Evolutionary conservation across 352 stramenopile genomes (phyloP).

Genomic region (Thraustochytrium striatum): DNA sequence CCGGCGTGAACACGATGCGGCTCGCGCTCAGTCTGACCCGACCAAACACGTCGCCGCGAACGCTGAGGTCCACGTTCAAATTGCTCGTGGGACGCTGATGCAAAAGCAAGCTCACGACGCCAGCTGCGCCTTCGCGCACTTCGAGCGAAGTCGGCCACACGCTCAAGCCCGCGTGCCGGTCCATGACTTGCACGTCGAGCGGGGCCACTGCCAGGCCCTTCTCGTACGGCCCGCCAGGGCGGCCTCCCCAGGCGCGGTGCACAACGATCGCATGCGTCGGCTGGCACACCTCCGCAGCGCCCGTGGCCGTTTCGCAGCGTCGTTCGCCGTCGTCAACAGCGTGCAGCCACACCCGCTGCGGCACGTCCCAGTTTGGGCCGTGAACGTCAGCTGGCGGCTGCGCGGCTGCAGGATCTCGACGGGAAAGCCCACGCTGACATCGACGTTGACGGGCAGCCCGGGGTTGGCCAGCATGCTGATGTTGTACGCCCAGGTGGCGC

Average conservation of each 20-base stretch:
- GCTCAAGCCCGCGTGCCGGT: neutral
- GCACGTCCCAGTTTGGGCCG: conserved; percentile 31
- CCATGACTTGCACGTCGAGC: conserved; percentile 15
- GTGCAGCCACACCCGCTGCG: conserved; percentile 9
- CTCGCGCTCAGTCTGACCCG: conserved; percentile 14
- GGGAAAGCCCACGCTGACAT: conserved; percentile 1
- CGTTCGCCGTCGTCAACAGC: neutral
- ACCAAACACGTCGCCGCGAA: neutral
- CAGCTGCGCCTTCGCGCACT: neutral
- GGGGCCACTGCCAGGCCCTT: neutral
- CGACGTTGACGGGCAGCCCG: neutral
- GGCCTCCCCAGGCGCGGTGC: neutral
- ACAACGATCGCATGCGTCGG: neutral
- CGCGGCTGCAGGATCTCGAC: conserved; percentile 26
- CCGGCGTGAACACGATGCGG: conserved; percentile 40
- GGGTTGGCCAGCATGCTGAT: conserved; percentile 23
- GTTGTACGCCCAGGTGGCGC: conserved; percentile 14
- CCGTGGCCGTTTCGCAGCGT: conserved; percentile 15
- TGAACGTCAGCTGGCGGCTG: neutral
- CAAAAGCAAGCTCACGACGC: neutral
- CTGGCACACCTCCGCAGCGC: neutral
- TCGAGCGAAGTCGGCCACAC: conserved; percentile 1
- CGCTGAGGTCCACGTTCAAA: neutral
- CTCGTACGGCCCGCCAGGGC: neutral
- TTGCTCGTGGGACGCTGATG: neutral